Base-by-base conservation (phyloP, 345 rosid genomes). In the Eucalyptus marginata region DNA sequence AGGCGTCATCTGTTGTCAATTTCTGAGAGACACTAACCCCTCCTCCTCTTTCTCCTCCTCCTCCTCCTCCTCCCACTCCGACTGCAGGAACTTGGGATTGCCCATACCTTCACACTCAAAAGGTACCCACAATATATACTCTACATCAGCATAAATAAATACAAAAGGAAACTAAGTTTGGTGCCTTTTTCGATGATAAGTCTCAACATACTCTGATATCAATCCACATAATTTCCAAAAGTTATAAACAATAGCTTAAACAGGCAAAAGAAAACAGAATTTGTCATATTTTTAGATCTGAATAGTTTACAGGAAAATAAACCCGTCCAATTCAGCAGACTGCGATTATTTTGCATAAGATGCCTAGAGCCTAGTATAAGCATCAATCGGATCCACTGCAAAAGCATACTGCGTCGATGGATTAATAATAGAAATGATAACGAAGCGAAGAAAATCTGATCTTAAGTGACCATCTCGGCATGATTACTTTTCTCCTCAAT, bases 1-100 rank as follows among this genome's bases (percentile, higher is more conserved):
- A 89, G 86, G 99, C 99, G 88, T 96, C 99, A 54, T 93, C 94
- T 15, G 98, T 97, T 7, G 99, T 97, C 89, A 97, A 90, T 90
- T 96, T 97, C 90, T 94, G 98, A 54, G 92, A 86, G 59, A 88
- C 89, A 58, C 86, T 91, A 8, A 92, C 94, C 1, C 87, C 90
- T 91, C 92, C 89, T 89, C 92, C 56, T 86, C 90, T 80, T 90
- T 90, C 31, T 89, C 90, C 80, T 90, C 89, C 33, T 91, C 91
- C 93, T 49, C 62, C 62, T 56, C 85, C 87, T 11, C 62, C 89
- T 27, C 90, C 87, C 89, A 90, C 29, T 90, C 91, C 93, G 4
- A 49, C 81, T n/a, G 64, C 89, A 18, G 89, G 92, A 88, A 86
- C 86, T 87, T 91, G 93, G 86, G 92, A 80, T 90, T 91, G 94